These are phyloP conservation scores for Cryptococcus sp. DNA, from an alignment of 1,284 basidiomycete genomes.

Conservation along the genomic window DNA sequence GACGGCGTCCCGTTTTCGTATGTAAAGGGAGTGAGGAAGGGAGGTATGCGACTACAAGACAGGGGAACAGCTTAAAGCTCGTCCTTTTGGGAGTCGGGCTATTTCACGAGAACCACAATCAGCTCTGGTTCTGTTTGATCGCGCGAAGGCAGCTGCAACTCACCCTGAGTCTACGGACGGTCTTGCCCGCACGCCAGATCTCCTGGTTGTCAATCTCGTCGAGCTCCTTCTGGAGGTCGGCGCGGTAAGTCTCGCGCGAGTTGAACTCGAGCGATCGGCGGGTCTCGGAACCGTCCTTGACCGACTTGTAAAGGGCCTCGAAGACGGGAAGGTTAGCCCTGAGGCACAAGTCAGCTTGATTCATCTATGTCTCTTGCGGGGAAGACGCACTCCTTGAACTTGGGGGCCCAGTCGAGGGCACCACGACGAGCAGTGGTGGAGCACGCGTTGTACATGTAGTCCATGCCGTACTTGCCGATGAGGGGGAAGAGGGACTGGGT, in stretches of 20 bases:
- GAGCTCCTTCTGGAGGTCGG: conserved; percentile 91
- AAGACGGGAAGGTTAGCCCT: conserved; percentile 91
- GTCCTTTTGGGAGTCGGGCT: conserved; percentile 50
- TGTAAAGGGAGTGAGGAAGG: neutral
- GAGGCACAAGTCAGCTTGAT: neutral
- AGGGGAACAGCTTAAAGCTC: conserved; percentile 37
- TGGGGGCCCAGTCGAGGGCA: conserved; percentile 98
- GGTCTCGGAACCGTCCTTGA: conserved; percentile 93
- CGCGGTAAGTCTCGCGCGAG: conserved; percentile 85
- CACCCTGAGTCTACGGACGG: conserved; percentile 54
- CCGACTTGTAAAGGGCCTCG: conserved; percentile 89
- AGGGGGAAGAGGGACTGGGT: conserved; percentile 98
- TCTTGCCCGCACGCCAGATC: conserved; percentile 91
- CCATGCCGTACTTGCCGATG: conserved; percentile 96
- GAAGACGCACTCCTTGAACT: conserved; percentile 68
- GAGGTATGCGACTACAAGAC: neutral
- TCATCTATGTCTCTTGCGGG: neutral
- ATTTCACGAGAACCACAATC: conserved; percentile 2
- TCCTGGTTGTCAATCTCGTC: conserved; percentile 85
- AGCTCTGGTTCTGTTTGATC: neutral
- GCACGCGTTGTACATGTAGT: conserved; percentile 99
- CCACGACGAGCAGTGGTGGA: conserved; percentile 98
- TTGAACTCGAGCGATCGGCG: conserved; percentile 97
- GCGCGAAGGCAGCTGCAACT: conserved; percentile 11
- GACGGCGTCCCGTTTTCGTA: no score